Evolutionary conservation across 2,329 filamentous ascomycete genomes (phyloP), one percentile per base, ranked within the genome.

Genomic region (Mollisiaceae sp.): DNA sequence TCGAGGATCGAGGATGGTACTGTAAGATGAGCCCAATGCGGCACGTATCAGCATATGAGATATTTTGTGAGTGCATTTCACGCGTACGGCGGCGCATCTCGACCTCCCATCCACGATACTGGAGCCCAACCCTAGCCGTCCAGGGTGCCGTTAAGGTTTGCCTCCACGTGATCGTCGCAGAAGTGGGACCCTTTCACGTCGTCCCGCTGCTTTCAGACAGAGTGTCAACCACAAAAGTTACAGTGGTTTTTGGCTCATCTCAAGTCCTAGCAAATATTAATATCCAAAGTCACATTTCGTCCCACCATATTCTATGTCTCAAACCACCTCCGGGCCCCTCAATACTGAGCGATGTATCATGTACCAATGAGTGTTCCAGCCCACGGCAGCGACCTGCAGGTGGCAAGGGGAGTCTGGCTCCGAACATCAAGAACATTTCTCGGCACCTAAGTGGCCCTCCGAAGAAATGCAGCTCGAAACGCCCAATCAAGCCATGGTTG

Each of bases 201-300:
- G n/a, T 60, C 56, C 62, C 47, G 57, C 57, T 64, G 43, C 24
- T 64, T 35, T 60, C 56, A 64, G 62, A 64, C 54, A 65, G 20
- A 45, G 39, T 58, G 50, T 32, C 39, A 55, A 62, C 41, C 54
- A 54, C 59, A 24, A 45, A 36, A 50, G 59, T 65, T 50, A 47
- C 59, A 52, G 22, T 20, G 15, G 50, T 45, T 59, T 59, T 50
- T 36, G 50, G 27, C 55, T 52, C 43, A 63, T 43, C 43, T 58
- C 50, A n/a, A 41, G 39, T 63, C 60, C 54, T 22, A 59, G 54
- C 54, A 45, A n/a, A 32, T 59, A 63, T 58, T 41, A 63, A 59
- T 63, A 59, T 52, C 50, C 18, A 41, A 54, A n/a, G 50, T 54
- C 50, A 35, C 32, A 63, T 20, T 32, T 52, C 55, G 18, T 50